phyloP scores from a whole-genome alignment of 2,329 filamentous ascomycete genomes.

The Colletotrichum sansevieriae region DNA sequence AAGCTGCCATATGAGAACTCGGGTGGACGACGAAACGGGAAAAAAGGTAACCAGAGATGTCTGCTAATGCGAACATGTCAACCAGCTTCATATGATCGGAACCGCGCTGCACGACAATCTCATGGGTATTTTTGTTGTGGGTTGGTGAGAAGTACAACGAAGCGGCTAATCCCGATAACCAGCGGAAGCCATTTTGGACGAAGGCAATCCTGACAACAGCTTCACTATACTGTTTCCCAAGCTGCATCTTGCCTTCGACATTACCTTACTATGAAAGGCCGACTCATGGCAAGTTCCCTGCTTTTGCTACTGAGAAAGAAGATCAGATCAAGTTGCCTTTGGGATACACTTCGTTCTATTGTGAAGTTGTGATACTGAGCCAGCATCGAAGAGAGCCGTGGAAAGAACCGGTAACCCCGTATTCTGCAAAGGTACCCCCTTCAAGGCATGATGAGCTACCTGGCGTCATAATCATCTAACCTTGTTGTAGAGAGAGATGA shows the following conservation, averaged over 20 bases:
- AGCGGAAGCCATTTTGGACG: conserved; percentile 38
- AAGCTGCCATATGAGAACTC: conserved; percentile 57
- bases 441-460: conserved; percentile 39
- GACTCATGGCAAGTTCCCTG: too few species aligned
- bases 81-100: conserved; percentile 56
- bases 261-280: too few species aligned
- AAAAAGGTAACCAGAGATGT: background rate
- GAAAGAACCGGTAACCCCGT: too few species aligned
- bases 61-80: background rate
- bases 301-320: too few species aligned
- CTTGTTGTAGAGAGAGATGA: conserved; percentile 38
- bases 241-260: too few species aligned
- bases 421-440: too few species aligned
- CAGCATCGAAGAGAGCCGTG: too few species aligned
- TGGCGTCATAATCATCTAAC: too few species aligned
- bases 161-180: conserved; percentile 33
- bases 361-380: too few species aligned
- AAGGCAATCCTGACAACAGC: conserved; percentile 43
- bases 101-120: conserved; percentile 57
- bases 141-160: conserved; percentile 55
- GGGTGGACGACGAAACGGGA: conserved; percentile 33
- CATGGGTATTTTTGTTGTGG: conserved; percentile 57
- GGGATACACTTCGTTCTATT: too few species aligned
- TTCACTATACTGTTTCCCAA: too few species aligned
- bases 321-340: too few species aligned